phyloP scores from a whole-genome alignment of 2,329 filamentous ascomycete genomes.

The Fusarium sp. region DNA sequence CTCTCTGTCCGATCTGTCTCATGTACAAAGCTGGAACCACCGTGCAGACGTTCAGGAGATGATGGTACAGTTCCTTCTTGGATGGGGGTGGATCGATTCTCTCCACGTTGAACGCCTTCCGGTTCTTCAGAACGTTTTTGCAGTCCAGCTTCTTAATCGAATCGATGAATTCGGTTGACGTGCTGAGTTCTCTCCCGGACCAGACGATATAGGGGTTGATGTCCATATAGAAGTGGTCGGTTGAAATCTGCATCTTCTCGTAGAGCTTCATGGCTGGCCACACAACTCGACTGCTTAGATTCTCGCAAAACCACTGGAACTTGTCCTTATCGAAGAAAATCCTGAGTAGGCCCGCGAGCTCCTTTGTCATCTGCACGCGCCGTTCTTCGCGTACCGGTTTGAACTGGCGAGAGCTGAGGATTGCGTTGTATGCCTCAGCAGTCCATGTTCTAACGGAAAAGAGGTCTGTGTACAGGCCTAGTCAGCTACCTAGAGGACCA shows the following conservation, averaged over 20 bases:
- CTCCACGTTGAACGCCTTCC: slow-evolving; percentile 54
- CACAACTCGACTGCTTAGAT: slow-evolving; percentile 51
- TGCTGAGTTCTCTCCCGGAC: slow-evolving; percentile 43
- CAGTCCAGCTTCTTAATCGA: slow-evolving; percentile 54
- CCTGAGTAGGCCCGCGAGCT: slow-evolving; percentile 50
- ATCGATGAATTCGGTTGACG: slow-evolving; percentile 53
- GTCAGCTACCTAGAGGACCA: neutral
- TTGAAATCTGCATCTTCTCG: slow-evolving; percentile 58
- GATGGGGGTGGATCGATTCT: slow-evolving; percentile 53
- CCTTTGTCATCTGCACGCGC: slow-evolving; percentile 49
- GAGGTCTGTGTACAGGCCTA: slow-evolving; percentile 48
- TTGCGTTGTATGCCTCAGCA: slow-evolving; percentile 56
- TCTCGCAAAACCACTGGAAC: slow-evolving; percentile 42
- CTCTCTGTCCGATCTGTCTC: slow-evolving; percentile 54
- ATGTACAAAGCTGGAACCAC: slow-evolving; percentile 57
- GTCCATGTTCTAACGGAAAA: slow-evolving; percentile 57
- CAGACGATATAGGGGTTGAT: slow-evolving; percentile 53
- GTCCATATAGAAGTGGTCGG: slow-evolving; percentile 57
- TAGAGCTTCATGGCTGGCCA: slow-evolving; percentile 56
- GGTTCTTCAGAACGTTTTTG: slow-evolving; percentile 56
- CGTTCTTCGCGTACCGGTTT: slow-evolving; percentile 42
- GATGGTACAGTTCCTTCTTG: slow-evolving; percentile 51
- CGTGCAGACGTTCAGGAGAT: slow-evolving; percentile 55
- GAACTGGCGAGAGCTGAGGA: slow-evolving; percentile 54
- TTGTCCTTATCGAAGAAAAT: slow-evolving; percentile 51